Evolutionary conservation across 768 basidiomycete species (phyloP).

Genomic region (Dioszegia crocea): DNA sequence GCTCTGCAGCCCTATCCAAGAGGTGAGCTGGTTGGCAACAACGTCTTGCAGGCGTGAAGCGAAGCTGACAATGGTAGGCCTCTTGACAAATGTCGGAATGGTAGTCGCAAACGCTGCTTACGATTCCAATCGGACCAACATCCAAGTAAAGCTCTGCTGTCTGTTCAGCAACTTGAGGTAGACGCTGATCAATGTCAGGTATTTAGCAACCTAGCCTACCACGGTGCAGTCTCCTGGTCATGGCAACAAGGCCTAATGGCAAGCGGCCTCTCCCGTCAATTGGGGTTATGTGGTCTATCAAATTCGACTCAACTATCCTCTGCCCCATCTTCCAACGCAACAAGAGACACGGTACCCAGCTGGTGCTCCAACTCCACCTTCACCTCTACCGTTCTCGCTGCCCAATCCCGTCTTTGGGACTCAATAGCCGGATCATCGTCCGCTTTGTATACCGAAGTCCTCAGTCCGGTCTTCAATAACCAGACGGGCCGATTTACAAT

Average conservation of each 20-base stretch:
- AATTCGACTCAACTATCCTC: constrained; percentile 28
- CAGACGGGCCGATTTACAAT: constrained; percentile 47
- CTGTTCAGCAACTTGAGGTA: too few relatives aligned
- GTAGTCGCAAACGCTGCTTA: constrained; percentile 55
- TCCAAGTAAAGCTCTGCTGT: constrained; percentile 35
- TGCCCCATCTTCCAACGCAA: not conserved
- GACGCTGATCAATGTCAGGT: not conserved
- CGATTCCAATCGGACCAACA: constrained; percentile 53
- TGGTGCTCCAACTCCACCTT: constrained; percentile 52
- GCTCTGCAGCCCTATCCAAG: constrained; percentile 54
- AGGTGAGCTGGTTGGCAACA: constrained; percentile 36
- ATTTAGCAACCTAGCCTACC: constrained; percentile 19
- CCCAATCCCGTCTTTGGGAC: constrained; percentile 52
- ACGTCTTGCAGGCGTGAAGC: not conserved
- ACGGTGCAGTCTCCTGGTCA: constrained; percentile 42
- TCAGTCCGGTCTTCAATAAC: constrained; percentile 49
- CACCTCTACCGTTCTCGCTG: constrained; percentile 48
- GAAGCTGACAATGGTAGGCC: constrained; percentile 32
- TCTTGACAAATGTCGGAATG: constrained; percentile 56
- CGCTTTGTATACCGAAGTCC: constrained; percentile 54
- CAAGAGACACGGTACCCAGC: constrained; percentile 32
- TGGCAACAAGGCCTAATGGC: constrained; percentile 56
- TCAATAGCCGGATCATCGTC: constrained; percentile 50
- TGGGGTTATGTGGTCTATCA: constrained; percentile 48
- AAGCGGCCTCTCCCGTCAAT: constrained; percentile 52